Conservation (phyloP, 371 early-diverging fungal genomes). For the Apophysomyces sp. region DNA sequence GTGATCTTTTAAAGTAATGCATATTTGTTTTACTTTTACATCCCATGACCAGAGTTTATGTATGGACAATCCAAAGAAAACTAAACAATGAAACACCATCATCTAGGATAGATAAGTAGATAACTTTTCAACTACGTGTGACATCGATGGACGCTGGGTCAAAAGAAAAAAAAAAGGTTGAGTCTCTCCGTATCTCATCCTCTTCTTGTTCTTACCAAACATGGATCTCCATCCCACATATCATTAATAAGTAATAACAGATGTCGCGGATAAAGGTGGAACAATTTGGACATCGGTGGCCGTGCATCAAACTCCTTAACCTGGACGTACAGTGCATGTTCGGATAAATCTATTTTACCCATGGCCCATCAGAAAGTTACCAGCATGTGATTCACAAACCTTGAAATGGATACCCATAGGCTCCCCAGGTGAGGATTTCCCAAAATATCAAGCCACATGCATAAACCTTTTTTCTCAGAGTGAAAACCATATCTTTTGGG, state of each 20-base stretch:
- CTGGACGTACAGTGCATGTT: conserved; percentile 38
- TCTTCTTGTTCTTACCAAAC: conserved; percentile 26
- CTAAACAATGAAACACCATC: background rate
- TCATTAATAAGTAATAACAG: conserved; percentile 64
- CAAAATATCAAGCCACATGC: conserved; percentile 78
- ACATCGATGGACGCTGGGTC: background rate
- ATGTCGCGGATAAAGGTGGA: conserved; percentile 53
- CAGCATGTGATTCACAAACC: conserved; percentile 18
- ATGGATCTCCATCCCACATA: conserved; percentile 73
- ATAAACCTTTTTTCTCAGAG: conserved; percentile 42
- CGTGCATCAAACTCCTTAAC: conserved; percentile 62
- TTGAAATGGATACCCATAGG: conserved; percentile 71
- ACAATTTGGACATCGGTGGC: conserved; percentile 60
- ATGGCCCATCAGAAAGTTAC: background rate
- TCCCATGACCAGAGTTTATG: background rate
- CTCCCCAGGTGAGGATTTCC: conserved; percentile 81
- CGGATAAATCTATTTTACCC: conserved; percentile 27
- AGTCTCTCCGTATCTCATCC: too few relatives aligned
- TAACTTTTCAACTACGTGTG: background rate
- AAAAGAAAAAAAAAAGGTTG: too few relatives aligned
- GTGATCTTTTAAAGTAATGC: background rate
- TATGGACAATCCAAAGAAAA: background rate
- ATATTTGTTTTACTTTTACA: background rate
- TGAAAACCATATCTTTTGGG: background rate
- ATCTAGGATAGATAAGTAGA: background rate